These are phyloP conservation scores for Colletotrichum liaoningense DNA, from an alignment of 2,329 filamentous ascomycete species.

Conservation along the genomic window DNA sequence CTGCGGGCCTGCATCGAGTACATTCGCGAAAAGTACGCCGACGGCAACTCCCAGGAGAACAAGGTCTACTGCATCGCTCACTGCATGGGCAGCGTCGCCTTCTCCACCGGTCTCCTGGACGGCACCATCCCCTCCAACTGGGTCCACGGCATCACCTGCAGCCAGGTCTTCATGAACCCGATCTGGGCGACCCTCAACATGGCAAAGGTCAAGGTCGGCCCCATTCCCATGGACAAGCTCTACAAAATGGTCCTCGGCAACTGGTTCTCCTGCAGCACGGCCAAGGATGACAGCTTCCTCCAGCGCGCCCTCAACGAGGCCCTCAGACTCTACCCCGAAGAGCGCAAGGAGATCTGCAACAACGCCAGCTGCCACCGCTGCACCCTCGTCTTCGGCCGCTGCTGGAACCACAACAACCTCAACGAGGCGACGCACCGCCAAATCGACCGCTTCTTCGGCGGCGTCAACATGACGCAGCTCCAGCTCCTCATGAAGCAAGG, in stretches of 20 bases:
- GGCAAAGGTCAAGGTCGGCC: slow-evolving; percentile 63
- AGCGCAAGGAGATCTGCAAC: slow-evolving; percentile 67
- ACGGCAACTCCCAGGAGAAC: slow-evolving; percentile 40
- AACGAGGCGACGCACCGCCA: slow-evolving; percentile 74
- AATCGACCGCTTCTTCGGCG: slow-evolving; percentile 71
- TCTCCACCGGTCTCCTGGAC: slow-evolving; percentile 69
- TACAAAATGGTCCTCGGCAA: slow-evolving; percentile 60
- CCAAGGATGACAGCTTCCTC: slow-evolving; percentile 56
- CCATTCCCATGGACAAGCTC: slow-evolving; percentile 60
- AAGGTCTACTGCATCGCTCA: slow-evolving; percentile 70
- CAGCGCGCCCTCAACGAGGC: slow-evolving; percentile 66
- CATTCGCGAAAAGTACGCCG: slow-evolving; percentile 56
- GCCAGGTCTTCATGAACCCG: slow-evolving; percentile 73
- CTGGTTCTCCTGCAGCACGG: slow-evolving; percentile 67
- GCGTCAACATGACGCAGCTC: slow-evolving; percentile 70
- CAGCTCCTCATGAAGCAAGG: slow-evolving; percentile 69
- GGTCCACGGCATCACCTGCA: slow-evolving; percentile 68
- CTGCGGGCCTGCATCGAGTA: slow-evolving; percentile 65
- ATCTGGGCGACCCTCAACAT: slow-evolving; percentile 67
- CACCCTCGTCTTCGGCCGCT: slow-evolving; percentile 70
- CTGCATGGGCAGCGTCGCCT: slow-evolving; percentile 72
- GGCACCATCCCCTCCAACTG: slow-evolving; percentile 68
- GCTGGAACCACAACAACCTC: slow-evolving; percentile 74
- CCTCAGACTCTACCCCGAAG: slow-evolving; percentile 68
- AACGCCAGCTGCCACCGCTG: slow-evolving; percentile 71